Conservation (phyloP, 306 rosid genomes). For the Carpinus viminea region DNA sequence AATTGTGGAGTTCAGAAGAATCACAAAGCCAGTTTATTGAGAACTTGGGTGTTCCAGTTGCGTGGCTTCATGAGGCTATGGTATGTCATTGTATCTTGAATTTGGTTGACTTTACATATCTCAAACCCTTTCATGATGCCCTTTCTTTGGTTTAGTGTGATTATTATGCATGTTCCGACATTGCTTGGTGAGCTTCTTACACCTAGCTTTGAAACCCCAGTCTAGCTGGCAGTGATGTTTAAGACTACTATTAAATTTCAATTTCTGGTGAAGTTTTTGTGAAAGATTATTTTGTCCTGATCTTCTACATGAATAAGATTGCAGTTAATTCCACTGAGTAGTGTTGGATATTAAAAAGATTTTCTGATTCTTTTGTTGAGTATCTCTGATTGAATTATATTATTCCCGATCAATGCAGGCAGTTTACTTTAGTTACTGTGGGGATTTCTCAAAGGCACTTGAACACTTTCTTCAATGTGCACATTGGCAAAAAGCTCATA, state of each 20-base stretch:
- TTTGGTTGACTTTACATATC: background rate
- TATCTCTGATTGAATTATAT: constrained; percentile 34
- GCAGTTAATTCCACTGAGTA: constrained; percentile 20
- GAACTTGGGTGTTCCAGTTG: constrained; percentile 79
- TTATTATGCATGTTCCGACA: background rate
- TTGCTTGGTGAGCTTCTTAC: background rate
- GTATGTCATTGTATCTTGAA: constrained; percentile 45
- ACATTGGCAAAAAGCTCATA: constrained; percentile 93
- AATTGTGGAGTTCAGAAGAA: constrained; percentile 87
- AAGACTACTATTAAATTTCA: background rate
- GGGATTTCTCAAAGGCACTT: constrained; percentile 71
- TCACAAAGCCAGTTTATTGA: constrained; percentile 75
- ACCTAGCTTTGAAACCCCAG: constrained; percentile 21
- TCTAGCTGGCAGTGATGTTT: constrained; percentile 5
- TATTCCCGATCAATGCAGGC: constrained; percentile 62
- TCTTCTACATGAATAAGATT: background rate
- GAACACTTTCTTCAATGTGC: constrained; percentile 83
- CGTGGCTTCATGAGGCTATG: constrained; percentile 96
- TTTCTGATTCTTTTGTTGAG: constrained; percentile 14
- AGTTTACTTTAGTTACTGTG: constrained; percentile 65
- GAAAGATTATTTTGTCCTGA: background rate
- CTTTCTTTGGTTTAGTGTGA: background rate
- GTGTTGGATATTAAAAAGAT: background rate
- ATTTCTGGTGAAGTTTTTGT: constrained; percentile 14
- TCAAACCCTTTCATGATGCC: constrained; percentile 9